Conservation (phyloP, 305 asterid genomes). For the Fraxinus velutina region DNA sequence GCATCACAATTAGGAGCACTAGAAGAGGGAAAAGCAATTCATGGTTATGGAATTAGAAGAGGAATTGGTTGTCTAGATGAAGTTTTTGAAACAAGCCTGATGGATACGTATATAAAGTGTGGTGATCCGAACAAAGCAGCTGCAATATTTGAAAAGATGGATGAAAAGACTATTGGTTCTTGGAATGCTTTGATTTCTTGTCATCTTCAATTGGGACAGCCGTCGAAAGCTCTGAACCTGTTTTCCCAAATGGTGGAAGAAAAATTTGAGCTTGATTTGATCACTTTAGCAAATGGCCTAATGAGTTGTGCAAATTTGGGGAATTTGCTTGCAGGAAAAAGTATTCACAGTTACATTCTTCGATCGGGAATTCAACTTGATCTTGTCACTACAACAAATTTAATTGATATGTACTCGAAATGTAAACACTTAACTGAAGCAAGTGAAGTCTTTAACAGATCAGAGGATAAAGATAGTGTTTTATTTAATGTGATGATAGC, state of each 20-base stretch:
- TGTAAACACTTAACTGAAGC: slow-evolving; percentile 41
- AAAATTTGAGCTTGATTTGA: slow-evolving; percentile 38
- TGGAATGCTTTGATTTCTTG: slow-evolving; percentile 52
- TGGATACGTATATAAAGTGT: slow-evolving; percentile 53
- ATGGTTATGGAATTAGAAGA: slow-evolving; percentile 55
- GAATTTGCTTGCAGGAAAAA: slow-evolving; percentile 40
- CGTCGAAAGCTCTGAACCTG: slow-evolving; percentile 34
- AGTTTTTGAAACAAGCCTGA: slow-evolving; percentile 46
- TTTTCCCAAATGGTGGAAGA: slow-evolving; percentile 36
- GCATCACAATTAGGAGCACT: slow-evolving; percentile 36
- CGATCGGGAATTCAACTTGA: slow-evolving; percentile 38
- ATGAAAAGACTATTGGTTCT: slow-evolving; percentile 34
- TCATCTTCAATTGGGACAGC: slow-evolving; percentile 37
- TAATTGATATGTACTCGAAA: slow-evolving; percentile 50
- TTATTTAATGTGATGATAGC: slow-evolving; percentile 49
- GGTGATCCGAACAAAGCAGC: slow-evolving; percentile 37
- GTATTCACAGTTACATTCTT: slow-evolving; percentile 41
- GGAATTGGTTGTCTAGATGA: slow-evolving; percentile 43
- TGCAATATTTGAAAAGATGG: slow-evolving; percentile 27
- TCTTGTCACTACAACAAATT: slow-evolving; percentile 45
- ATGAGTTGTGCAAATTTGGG: slow-evolving; percentile 43
- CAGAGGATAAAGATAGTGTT: slow-evolving; percentile 38
- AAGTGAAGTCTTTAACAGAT: slow-evolving; percentile 26
- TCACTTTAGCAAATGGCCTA: slow-evolving; percentile 49
- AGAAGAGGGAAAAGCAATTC: slow-evolving; percentile 43